Evolutionary conservation across 2,329 filamentous ascomycete species (phyloP).

Genomic region (Cladosporium colombiae): DNA sequence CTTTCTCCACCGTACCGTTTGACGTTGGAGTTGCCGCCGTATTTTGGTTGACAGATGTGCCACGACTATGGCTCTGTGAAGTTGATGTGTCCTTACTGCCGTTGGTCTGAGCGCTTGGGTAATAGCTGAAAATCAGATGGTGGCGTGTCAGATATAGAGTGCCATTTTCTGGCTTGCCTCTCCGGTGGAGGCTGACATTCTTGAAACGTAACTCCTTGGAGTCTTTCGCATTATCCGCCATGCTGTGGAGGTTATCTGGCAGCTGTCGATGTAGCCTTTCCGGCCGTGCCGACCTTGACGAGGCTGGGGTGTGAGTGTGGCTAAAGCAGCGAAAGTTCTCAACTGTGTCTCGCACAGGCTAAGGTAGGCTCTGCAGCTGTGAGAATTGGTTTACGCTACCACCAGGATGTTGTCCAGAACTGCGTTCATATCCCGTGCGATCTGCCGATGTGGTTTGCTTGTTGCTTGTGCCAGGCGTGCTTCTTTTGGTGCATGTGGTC

Average conservation of each 20-base stretch:
- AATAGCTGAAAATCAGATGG: conserved; percentile 65
- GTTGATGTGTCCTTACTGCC: not conserved
- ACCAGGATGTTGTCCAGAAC: not conserved
- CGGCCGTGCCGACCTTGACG: not conserved
- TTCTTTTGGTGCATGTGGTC: conserved; percentile 6
- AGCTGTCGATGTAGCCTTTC: not conserved
- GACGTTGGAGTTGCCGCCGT: not conserved
- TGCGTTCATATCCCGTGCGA: not conserved
- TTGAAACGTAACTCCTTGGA: conserved; percentile 48
- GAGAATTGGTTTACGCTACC: not conserved
- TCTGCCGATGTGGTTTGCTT: not conserved
- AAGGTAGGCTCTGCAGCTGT: not conserved
- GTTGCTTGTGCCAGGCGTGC: not conserved
- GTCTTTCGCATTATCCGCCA: conserved; percentile 5
- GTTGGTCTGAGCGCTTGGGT: conserved; percentile 36
- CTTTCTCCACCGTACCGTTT: conserved; percentile 20
- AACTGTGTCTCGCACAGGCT: not conserved
- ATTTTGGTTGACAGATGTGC: not conserved
- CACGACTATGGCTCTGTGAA: conserved; percentile 26
- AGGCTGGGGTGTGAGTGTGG: not conserved
- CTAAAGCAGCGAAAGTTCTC: not conserved
- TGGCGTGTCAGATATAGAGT: conserved; percentile 64
- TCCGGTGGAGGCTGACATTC: conserved; percentile 60
- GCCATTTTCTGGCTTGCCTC: conserved; percentile 58
- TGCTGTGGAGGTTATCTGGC: not conserved